A percentile compares a stretch with the other conserved stretches of the same genome.
phyloP scores from a whole-genome alignment of 352 stramenopile species.

The Aphanomyces astaci region DNA sequence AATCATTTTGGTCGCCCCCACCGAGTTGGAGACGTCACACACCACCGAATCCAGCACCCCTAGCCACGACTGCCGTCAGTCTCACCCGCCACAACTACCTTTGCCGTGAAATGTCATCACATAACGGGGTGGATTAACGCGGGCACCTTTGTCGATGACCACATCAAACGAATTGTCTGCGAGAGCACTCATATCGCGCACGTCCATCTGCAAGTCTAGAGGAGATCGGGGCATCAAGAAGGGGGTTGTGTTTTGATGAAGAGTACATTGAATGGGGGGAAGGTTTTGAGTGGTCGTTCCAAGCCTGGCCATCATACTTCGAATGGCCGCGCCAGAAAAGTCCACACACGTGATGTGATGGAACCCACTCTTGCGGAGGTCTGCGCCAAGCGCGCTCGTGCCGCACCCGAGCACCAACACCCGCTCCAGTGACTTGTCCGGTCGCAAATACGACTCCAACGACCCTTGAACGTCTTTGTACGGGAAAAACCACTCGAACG shows the following conservation, averaged over 20 bases:
- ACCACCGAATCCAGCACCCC: conserved; percentile 19
- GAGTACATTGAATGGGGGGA: conserved; percentile 4
- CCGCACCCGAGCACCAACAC: conserved; percentile 24
- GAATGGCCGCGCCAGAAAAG: conserved; percentile 21
- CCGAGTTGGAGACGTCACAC: conserved; percentile 8
- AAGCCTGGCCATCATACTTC: conserved; percentile 3
- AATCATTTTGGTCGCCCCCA: conserved; percentile 10
- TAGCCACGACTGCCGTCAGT: no score
- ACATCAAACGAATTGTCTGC: conserved; percentile 9
- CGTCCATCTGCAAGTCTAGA: conserved; percentile 19
- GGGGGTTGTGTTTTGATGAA: background rate
- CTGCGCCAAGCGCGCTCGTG: conserved; percentile 6
- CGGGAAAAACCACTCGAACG: conserved; percentile 1
- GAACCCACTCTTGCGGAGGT: conserved; percentile 18
- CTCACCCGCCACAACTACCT: background rate
- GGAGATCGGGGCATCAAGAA: no score
- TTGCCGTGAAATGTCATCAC: background rate
- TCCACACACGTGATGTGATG: conserved; percentile 21
- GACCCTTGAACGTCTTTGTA: conserved; percentile 1
- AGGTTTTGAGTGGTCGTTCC: background rate
- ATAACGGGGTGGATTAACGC: background rate
- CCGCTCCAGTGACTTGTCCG: background rate
- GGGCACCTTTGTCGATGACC: conserved; percentile 20
- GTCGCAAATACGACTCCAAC: conserved; percentile 12
- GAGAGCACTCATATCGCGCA: conserved; percentile 14